A percentile compares a stretch with the other conserved stretches of the same genome.
phyloP scores from a whole-genome alignment of 495 filamentous ascomycete species.

The Penicillium turbatum region DNA sequence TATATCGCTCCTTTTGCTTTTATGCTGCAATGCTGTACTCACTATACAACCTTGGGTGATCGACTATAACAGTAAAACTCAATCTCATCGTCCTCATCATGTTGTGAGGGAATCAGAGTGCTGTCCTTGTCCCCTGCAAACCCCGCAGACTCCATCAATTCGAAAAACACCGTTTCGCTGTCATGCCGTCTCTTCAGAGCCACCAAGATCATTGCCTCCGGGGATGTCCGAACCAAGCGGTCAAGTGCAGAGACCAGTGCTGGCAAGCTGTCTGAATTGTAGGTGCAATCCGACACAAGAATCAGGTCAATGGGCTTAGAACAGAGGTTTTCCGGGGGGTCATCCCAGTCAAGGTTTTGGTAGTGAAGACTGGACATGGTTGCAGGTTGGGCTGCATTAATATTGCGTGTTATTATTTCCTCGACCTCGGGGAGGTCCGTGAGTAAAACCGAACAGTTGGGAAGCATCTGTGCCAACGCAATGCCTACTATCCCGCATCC shows the following conservation, averaged over 20 bases:
- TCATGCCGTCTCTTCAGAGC: slow-evolving; percentile 83
- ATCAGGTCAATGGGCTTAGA: slow-evolving; percentile 61
- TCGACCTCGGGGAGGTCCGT: slow-evolving; percentile 81
- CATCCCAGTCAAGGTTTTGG: slow-evolving; percentile 72
- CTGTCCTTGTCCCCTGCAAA: slow-evolving; percentile 47
- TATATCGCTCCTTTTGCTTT: too few species aligned
- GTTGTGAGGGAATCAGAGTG: slow-evolving; percentile 55
- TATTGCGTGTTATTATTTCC: slow-evolving; percentile 56
- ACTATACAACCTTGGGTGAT: too few species aligned
- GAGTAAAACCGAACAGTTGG: slow-evolving; percentile 56
- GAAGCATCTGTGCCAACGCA: slow-evolving; percentile 57
- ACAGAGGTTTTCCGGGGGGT: slow-evolving; percentile 39
- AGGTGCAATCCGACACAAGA: slow-evolving; percentile 88
- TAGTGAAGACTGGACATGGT: slow-evolving; percentile 45
- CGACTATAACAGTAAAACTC: slow-evolving; percentile 53
- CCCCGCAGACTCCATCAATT: slow-evolving; percentile 59
- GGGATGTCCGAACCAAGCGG: slow-evolving; percentile 47
- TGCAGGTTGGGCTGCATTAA: slow-evolving; percentile 40
- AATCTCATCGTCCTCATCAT: slow-evolving; percentile 54
- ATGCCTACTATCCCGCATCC: slow-evolving; percentile 86
- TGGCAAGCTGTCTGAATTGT: slow-evolving; percentile 79
- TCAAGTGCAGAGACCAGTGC: slow-evolving; percentile 67
- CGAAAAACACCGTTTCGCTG: slow-evolving; percentile 75
- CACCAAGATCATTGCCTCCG: slow-evolving; percentile 59
- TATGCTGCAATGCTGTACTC: too few species aligned